phyloP scores from a whole-genome alignment of 2,329 filamentous ascomycete genomes.

The Huntiella bhutanensis region DNA sequence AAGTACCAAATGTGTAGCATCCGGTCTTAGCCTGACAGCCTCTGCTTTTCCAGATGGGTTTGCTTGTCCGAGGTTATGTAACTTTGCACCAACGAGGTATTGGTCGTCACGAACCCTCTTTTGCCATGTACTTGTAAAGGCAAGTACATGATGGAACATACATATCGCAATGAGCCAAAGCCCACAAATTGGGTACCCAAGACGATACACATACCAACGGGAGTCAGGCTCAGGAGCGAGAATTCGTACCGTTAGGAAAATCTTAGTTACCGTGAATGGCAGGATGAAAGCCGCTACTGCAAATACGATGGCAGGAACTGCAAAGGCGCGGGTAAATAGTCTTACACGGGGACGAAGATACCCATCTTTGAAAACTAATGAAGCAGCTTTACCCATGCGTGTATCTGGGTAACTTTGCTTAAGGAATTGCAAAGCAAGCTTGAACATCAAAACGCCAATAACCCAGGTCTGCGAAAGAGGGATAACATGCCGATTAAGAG shows the following conservation, averaged over 20 bases:
- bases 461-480: constrained; percentile 90
- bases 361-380: constrained; percentile 53
- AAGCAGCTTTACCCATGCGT: constrained; percentile 54
- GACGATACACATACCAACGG: constrained; percentile 26
- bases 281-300: constrained; percentile 41
- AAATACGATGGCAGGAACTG: constrained; percentile 54
- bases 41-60: not conserved
- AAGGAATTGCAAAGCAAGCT: constrained; percentile 43
- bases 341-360: constrained; percentile 61
- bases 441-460: constrained; percentile 74
- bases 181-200: constrained; percentile 44
- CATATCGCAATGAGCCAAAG: too few relatives aligned
- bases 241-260: constrained; percentile 5
- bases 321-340: constrained; percentile 67
- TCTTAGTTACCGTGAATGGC: constrained; percentile 30
- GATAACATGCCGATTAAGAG: constrained; percentile 40
- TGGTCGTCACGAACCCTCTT: constrained; percentile 78
- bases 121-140: constrained; percentile 36
- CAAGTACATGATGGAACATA: too few relatives aligned
- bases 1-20: too few relatives aligned
- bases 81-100: constrained; percentile 79
- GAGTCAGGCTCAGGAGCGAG: constrained; percentile 1
- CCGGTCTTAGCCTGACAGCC: not conserved
- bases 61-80: constrained; percentile 68
- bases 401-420: constrained; percentile 20